A percentile compares a stretch with the other conserved stretches of the same genome.
These are phyloP conservation scores for Syzygium malaccense DNA, from an alignment of 441 rosid genomes.

Conservation along the genomic window DNA sequence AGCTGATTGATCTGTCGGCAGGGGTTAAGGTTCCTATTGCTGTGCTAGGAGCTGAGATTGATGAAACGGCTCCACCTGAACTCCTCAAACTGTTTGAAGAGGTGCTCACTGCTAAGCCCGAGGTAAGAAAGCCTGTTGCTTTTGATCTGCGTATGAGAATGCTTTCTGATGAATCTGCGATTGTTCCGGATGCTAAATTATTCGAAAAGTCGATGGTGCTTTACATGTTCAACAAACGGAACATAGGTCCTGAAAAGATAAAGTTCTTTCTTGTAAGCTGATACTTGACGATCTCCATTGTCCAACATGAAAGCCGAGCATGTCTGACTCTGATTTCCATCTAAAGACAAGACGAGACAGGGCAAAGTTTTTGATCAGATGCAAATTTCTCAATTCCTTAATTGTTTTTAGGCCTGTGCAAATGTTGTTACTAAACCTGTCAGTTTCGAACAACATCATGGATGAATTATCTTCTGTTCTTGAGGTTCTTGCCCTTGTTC, in stretches of 20 bases:
- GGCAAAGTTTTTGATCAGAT: background rate
- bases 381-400: background rate
- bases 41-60: constrained; percentile 66
- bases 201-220: background rate
- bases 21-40: constrained; percentile 55
- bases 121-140: constrained; percentile 31
- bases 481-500: background rate
- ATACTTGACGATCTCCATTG: background rate
- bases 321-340: background rate
- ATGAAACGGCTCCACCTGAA: constrained; percentile 45
- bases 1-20: constrained; percentile 9
- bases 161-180: background rate
- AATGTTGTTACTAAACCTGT: background rate
- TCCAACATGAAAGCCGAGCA: background rate
- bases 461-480: background rate
- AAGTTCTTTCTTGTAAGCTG: background rate
- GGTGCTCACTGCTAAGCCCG: constrained; percentile 35
- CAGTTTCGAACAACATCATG: background rate
- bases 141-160: background rate
- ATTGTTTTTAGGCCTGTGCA: background rate
- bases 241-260: background rate
- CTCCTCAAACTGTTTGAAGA: constrained; percentile 63
- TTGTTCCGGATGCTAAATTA: background rate
- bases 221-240: background rate
- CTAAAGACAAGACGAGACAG: background rate